Conservation (phyloP, 1,284 basidiomycete genomes). For the Sphagnurus paluster region DNA sequence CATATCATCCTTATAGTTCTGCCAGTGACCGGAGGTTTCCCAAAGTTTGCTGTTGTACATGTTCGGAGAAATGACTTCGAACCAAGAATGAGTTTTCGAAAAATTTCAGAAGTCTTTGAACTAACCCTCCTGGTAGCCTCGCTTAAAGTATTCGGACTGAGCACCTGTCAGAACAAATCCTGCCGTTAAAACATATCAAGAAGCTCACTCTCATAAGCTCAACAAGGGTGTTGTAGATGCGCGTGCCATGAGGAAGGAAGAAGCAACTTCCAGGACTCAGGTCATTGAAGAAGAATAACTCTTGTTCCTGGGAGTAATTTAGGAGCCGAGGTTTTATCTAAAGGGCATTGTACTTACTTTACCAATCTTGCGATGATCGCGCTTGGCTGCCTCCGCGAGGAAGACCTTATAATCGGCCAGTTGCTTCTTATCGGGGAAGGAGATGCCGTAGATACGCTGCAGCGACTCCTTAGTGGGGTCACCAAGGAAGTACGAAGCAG, state of each 20-base stretch:
- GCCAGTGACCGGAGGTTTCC: slow-evolving; percentile 99
- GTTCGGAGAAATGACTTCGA: slow-evolving; percentile 91
- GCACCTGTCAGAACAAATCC: slow-evolving; percentile 8
- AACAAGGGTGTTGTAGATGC: slow-evolving; percentile 94
- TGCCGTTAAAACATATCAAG: not conserved
- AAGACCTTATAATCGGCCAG: slow-evolving; percentile 96
- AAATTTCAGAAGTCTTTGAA: not conserved
- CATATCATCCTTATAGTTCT: slow-evolving; percentile 98
- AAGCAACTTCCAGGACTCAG: slow-evolving; percentile 94
- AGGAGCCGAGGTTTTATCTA: slow-evolving; percentile 9
- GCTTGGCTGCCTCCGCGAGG: slow-evolving; percentile 94
- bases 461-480: slow-evolving; percentile 94
- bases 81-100: not conserved
- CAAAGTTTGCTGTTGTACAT: slow-evolving; percentile 97
- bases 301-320: slow-evolving; percentile 70
- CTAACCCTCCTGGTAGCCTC: slow-evolving; percentile 83
- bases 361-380: slow-evolving; percentile 96
- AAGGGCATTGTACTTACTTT: slow-evolving; percentile 46
- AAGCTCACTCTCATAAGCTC: slow-evolving; percentile 84
- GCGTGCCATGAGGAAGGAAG: slow-evolving; percentile 96
- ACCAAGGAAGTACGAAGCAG: slow-evolving; percentile 97
- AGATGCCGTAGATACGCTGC: slow-evolving; percentile 98
- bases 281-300: slow-evolving; percentile 99
- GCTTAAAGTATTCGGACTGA: slow-evolving; percentile 80
- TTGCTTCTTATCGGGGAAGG: slow-evolving; percentile 98